phyloP scores from a whole-genome alignment of 2,329 filamentous ascomycete genomes.

The Coleophoma cylindrospora region DNA sequence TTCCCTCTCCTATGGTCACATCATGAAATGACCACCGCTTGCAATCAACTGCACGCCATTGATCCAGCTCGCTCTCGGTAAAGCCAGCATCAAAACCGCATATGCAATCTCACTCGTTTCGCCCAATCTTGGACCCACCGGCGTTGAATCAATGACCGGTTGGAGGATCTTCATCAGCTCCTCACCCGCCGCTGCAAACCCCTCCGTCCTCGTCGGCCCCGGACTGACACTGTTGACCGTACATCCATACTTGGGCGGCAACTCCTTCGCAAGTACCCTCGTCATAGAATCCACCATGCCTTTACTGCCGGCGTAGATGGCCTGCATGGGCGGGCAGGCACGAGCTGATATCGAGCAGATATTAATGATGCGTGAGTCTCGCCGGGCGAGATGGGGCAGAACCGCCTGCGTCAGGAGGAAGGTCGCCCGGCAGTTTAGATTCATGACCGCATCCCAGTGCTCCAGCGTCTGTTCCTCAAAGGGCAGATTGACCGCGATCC shows the following conservation, averaged over 20 bases:
- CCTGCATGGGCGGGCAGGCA: slow-evolving; percentile 31
- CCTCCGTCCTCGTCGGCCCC: slow-evolving; percentile 35
- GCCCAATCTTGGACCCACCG: slow-evolving; percentile 36
- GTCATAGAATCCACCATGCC: slow-evolving; percentile 45
- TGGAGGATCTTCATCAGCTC: slow-evolving; percentile 36
- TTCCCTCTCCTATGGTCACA: background rate
- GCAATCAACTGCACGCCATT: slow-evolving; percentile 35
- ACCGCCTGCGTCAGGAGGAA: slow-evolving; percentile 35
- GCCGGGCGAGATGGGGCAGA: slow-evolving; percentile 31
- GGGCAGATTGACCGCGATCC: slow-evolving; percentile 31
- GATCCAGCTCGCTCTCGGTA: slow-evolving; percentile 39
- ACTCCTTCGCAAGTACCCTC: slow-evolving; percentile 33
- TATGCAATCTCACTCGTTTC: slow-evolving; percentile 40
- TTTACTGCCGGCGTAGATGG: slow-evolving; percentile 44
- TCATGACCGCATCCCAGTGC: slow-evolving; percentile 34
- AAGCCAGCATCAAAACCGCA: slow-evolving; percentile 39
- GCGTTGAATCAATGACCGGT: slow-evolving; percentile 36
- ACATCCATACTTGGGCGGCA: slow-evolving; percentile 38
- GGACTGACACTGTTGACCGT: slow-evolving; percentile 41
- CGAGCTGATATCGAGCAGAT: slow-evolving; percentile 33
- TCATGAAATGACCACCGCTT: slow-evolving; percentile 21
- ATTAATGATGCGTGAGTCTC: slow-evolving; percentile 36
- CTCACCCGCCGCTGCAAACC: slow-evolving; percentile 28
- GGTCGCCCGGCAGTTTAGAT: slow-evolving; percentile 35
- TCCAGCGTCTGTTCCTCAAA: slow-evolving; percentile 32